phyloP scores from a whole-genome alignment of 139 green algal genomes.

The Axilococcus clingmanii region DNA sequence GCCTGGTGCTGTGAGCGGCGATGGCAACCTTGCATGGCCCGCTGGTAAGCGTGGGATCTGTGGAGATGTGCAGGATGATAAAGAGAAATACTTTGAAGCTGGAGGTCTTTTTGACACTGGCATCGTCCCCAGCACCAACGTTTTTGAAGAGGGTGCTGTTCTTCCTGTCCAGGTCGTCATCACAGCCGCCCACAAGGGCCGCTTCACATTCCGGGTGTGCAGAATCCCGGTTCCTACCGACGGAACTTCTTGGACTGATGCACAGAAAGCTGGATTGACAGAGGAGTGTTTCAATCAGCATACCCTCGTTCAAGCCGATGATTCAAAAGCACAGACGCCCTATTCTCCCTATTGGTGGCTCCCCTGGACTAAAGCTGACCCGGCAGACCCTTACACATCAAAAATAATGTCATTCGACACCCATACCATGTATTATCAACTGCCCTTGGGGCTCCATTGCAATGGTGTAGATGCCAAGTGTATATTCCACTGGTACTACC shows the following conservation, averaged over 20 bases:
- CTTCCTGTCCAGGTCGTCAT: conserved; percentile 12
- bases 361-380: conserved; percentile 1
- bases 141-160: conserved; percentile 9
- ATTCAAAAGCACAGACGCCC: neutral
- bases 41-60: conserved; percentile 7
- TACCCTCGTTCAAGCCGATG: conserved; percentile 15
- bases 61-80: no score
- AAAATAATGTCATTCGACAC: no score
- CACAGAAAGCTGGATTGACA: conserved; percentile 14
- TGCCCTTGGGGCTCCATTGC: conserved; percentile 20
- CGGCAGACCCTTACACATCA: neutral
- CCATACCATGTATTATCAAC: conserved; percentile 30
- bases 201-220: conserved; percentile 24
- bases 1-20: neutral
- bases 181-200: conserved; percentile 32
- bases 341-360: conserved; percentile 9
- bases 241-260: no score
- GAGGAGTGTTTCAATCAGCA: conserved; percentile 13
- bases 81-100: conserved; percentile 2
- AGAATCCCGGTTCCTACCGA: neutral
- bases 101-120: conserved; percentile 1
- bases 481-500: conserved; percentile 39
- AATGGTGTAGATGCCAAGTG: conserved; percentile 16
- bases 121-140: neutral
- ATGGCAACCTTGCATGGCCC: conserved; percentile 2